phyloP scores from a whole-genome alignment of 2,329 filamentous ascomycete genomes.

The Metarhizium anisopliae region DNA sequence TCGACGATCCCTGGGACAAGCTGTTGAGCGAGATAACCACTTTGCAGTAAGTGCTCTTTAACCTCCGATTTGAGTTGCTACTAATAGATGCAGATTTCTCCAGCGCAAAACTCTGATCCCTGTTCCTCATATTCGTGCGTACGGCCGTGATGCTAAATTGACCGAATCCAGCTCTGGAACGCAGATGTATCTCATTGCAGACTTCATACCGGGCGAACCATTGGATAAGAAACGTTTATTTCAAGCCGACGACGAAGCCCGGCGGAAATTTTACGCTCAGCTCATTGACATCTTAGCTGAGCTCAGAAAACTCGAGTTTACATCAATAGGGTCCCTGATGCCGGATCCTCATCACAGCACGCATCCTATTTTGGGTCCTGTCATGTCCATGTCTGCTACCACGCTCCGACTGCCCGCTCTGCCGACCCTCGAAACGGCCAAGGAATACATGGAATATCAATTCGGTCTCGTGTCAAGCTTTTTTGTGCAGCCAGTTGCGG shows the following conservation, averaged over 20 bases:
- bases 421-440: conserved; percentile 5
- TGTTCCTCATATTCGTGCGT: conserved; percentile 13
- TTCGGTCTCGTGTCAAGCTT: conserved; percentile 6
- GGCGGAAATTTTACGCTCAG: conserved; percentile 13
- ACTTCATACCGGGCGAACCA: conserved; percentile 12
- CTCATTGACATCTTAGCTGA: conserved; percentile 17
- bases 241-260: conserved; percentile 2
- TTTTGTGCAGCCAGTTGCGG: not conserved
- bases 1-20: conserved; percentile 16
- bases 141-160: conserved; percentile 9
- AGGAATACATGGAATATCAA: conserved; percentile 8
- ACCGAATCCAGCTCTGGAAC: not conserved
- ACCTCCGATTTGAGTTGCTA: not conserved
- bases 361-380: conserved; percentile 11
- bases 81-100: conserved; percentile 12
- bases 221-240: conserved; percentile 10
- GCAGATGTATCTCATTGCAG: conserved; percentile 12
- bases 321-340: conserved; percentile 15
- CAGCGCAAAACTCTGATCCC: conserved; percentile 13
- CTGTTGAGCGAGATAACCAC: conserved; percentile 18
- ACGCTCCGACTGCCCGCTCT: not conserved
- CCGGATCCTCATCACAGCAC: conserved; percentile 9
- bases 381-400: conserved; percentile 11
- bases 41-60: conserved; percentile 9
- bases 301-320: conserved; percentile 15